These are phyloP conservation scores for Scenedesmus sp. DNA, from an alignment of 163 green algal species.

Conservation along the genomic window DNA sequence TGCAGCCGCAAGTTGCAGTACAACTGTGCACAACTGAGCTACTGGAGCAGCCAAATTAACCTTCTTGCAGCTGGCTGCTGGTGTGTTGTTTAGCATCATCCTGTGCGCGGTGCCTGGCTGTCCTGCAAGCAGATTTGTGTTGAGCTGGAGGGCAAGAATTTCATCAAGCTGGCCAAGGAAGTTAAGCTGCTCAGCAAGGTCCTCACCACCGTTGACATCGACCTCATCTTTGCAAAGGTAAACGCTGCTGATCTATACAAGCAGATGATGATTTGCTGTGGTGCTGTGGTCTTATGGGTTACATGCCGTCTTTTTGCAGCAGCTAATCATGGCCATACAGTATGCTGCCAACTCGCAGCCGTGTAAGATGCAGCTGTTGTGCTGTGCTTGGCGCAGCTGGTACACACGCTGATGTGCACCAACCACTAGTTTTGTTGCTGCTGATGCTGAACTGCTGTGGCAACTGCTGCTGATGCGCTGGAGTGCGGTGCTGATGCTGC, in stretches of 20 bases:
- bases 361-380: neutral
- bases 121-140: conserved; percentile 31
- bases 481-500: neutral
- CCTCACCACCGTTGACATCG: conserved; percentile 64
- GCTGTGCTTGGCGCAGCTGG: neutral
- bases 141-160: conserved; percentile 59
- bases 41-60: neutral
- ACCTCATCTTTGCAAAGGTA: conserved; percentile 68
- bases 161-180: conserved; percentile 60
- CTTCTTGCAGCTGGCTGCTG: neutral
- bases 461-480: neutral
- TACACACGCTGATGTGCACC: neutral
- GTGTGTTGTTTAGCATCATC: neutral
- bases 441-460: neutral
- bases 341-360: neutral
- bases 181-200: conserved; percentile 60
- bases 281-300: neutral
- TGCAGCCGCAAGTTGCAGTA: too few relatives aligned
- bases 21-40: too few relatives aligned
- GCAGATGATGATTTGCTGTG: neutral
- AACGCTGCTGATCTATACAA: neutral
- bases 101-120: neutral
- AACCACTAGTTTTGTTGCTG: neutral
- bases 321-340: neutral
- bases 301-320: neutral